Percentiles rank a stretch among this genome's conserved stretches.
These are phyloP conservation scores for Senna tora DNA, from an alignment of 306 rosid species.

Conservation along the genomic window DNA sequence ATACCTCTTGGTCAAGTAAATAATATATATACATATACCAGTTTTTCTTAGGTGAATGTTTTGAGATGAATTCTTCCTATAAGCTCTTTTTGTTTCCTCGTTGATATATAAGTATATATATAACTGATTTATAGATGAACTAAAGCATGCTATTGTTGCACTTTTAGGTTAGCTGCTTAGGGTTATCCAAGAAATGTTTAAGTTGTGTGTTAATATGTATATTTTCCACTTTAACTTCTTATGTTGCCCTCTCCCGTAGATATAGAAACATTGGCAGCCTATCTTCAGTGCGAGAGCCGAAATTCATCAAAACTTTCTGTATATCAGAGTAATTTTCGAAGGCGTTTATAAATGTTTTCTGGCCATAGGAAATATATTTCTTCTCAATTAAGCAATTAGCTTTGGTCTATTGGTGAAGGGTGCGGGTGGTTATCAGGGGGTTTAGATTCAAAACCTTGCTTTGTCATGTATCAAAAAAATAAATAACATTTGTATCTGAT, in stretches of 20 bases:
- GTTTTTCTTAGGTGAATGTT: background rate
- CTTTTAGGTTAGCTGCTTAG: background rate
- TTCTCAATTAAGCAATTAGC: conserved; percentile 10
- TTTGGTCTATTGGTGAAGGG: background rate
- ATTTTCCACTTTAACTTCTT: background rate
- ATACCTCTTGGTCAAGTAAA: conserved; percentile 11
- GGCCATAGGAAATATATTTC: background rate
- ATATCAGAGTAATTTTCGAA: background rate
- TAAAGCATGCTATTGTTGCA: background rate
- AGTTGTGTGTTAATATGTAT: background rate
- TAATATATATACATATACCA: too few relatives aligned
- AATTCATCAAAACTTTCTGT: conserved; percentile 1
- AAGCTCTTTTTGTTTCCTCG: background rate
- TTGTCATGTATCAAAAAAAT: too few relatives aligned
- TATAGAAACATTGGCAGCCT: conserved; percentile 1
- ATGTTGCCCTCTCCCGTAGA: conserved; percentile 1
- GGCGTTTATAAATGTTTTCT: background rate
- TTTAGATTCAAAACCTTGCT: background rate
- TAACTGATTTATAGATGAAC: background rate
- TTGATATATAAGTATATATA: background rate
- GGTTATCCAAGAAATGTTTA: conserved; percentile 25
- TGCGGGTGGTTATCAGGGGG: background rate
- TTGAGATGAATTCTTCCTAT: conserved; percentile 26
- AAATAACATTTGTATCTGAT: too few relatives aligned
- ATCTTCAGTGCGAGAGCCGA: background rate